Evolutionary conservation across 2,329 filamentous ascomycete species (phyloP), one percentile per base, ranked within the genome.

Genomic region (Scedosporium dehoogii): DNA sequence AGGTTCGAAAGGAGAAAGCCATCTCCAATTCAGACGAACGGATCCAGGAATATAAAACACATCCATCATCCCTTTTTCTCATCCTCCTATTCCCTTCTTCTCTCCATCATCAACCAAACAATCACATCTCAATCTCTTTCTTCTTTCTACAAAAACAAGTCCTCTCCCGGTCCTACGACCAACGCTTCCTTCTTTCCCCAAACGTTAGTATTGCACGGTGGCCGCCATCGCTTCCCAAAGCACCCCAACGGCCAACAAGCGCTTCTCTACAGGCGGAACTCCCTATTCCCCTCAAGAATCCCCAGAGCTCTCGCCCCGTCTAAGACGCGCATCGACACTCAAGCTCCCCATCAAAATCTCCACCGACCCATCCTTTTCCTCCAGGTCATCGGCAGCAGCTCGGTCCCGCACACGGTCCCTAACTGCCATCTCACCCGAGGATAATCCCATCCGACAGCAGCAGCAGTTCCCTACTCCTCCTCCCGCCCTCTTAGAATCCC

Each of bases 291-390:
- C 63, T 21, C 29, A 56, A 25, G 46, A 41, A 29, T 51, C 57
- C 18, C 60, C 57, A 16, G 25, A 46, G 25, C 41, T 51, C 41
- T 61, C 63, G 21, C 65, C 63, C 18, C 59, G 61, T 44, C 59
- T 63, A 51, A 61, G 64, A 42, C 63, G 65, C 29, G 56, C 60
- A 29, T 66, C 65, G 6, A 66, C 65, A 25, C 62, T 66, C 41
- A 64, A 64, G 51, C 63, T 66, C 46, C 65, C 65, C n/a, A 62
- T 66, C 46, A 65, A 64, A 51, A 58, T 64, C 41, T 59, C 59
- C 57, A 63, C 62, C 51, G 58, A 61, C 61, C 56, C 62, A 16
- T 65, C 64, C 51, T 63, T 61, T 56, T 59, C 63, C 27, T 61
- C 62, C 5, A 51, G 48, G n/a, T 51, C 58, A 18, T 55, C 58